Percentiles rank a stretch among this genome's conserved stretches.
phyloP scores from a whole-genome alignment of 2,329 filamentous ascomycete genomes.

The Sordariomycetes sp. region DNA sequence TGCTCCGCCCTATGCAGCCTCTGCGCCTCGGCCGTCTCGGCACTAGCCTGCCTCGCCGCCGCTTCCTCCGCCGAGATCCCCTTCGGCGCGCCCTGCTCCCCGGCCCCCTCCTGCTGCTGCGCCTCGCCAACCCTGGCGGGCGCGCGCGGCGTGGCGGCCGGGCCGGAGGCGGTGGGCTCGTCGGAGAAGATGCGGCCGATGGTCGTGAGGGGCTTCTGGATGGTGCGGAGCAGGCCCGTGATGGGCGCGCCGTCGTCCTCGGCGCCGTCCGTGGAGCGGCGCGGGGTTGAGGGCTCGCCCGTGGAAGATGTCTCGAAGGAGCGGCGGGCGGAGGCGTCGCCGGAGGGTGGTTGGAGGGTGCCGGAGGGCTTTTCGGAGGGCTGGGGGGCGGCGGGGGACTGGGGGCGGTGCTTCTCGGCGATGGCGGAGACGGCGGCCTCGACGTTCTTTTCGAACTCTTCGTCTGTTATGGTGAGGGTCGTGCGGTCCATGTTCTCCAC shows the following conservation, averaged over 20 bases:
- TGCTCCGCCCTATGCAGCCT: constrained; percentile 78
- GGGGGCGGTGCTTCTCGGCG: constrained; percentile 69
- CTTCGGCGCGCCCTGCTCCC: neutral
- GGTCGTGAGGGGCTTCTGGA: constrained; percentile 80
- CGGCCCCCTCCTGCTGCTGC: neutral
- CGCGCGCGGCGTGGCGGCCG: constrained; percentile 10
- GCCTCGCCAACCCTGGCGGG: constrained; percentile 10
- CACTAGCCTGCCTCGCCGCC: constrained; percentile 81
- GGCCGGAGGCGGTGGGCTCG: constrained; percentile 22
- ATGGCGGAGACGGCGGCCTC: constrained; percentile 93
- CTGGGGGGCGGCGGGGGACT: constrained; percentile 26
- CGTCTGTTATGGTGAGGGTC: constrained; percentile 82
- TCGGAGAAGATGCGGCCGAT: constrained; percentile 93
- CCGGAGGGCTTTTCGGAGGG: constrained; percentile 32
- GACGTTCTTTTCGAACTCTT: constrained; percentile 94
- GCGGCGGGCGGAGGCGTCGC: constrained; percentile 23
- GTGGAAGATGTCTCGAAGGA: constrained; percentile 25
- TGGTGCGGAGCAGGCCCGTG: constrained; percentile 74
- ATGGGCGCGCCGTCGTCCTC: constrained; percentile 72
- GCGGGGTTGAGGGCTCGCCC: constrained; percentile 25
- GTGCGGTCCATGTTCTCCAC: constrained; percentile 94
- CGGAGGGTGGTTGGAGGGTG: constrained; percentile 9
- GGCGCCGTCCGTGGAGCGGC: constrained; percentile 42
- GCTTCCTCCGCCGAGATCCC: constrained; percentile 68
- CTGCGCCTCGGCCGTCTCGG: constrained; percentile 79